These are phyloP conservation scores for Houttuynia cordata DNA, from an alignment of 164 flowering plant genomes.

Conservation along the genomic window DNA sequence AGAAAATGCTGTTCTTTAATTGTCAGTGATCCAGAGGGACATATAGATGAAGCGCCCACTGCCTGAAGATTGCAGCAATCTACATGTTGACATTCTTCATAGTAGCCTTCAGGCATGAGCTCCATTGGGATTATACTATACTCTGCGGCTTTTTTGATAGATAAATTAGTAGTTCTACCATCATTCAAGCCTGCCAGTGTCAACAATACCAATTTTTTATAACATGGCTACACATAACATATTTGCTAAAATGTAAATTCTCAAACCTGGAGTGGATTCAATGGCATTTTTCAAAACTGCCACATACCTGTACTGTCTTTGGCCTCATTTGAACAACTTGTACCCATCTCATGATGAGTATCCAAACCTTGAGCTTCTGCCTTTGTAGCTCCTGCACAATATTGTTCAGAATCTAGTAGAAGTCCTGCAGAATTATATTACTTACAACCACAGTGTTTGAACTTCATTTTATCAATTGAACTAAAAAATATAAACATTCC, in stretches of 20 bases:
- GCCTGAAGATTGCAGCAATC: not conserved
- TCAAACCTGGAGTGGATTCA: slow-evolving; percentile 12
- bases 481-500: not conserved
- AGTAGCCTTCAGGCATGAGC: not conserved
- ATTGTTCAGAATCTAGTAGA: not conserved
- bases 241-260: slow-evolving; percentile 3
- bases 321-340: not conserved
- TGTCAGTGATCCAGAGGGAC: not conserved
- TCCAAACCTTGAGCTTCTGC: not conserved
- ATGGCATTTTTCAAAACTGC: not conserved
- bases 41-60: not conserved
- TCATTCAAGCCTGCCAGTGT: not conserved
- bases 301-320: not conserved
- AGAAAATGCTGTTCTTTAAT: not conserved
- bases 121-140: not conserved
- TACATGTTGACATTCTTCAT: not conserved
- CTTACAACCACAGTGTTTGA: not conserved
- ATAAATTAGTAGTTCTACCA: not conserved
- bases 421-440: not conserved
- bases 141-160: not conserved
- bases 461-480: not conserved
- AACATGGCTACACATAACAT: not conserved
- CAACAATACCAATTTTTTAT: not conserved
- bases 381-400: not conserved
- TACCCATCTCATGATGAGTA: not conserved